Conservation (phyloP, 768 basidiomycete genomes). For the Mycena alexandri region DNA sequence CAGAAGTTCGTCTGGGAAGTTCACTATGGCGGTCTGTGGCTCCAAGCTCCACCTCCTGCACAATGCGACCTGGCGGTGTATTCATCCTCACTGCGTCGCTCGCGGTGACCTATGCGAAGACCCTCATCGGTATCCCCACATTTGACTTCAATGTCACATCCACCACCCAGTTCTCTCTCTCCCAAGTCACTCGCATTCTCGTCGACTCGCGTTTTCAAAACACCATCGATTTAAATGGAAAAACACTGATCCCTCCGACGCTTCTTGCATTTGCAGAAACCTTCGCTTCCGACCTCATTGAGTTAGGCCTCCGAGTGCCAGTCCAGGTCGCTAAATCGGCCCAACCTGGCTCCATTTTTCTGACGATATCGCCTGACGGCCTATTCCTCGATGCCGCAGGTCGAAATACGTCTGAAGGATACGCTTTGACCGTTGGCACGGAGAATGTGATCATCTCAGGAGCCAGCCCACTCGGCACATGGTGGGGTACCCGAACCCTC, state of each 20-base stretch:
- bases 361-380: slow-evolving; percentile 23
- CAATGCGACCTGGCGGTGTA: slow-evolving; percentile 14
- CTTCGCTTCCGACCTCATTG: slow-evolving; percentile 33
- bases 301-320: slow-evolving; percentile 26
- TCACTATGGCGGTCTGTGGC: too few relatives aligned
- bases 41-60: background rate
- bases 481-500: slow-evolving; percentile 34
- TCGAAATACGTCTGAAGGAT: slow-evolving; percentile 32
- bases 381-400: slow-evolving; percentile 34
- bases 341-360: slow-evolving; percentile 29
- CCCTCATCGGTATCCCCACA: slow-evolving; percentile 37
- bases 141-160: slow-evolving; percentile 34
- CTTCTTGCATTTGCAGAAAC: slow-evolving; percentile 38
- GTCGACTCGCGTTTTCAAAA: slow-evolving; percentile 36
- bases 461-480: slow-evolving; percentile 35
- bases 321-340: slow-evolving; percentile 21
- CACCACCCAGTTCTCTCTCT: slow-evolving; percentile 24
- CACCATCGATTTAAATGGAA: slow-evolving; percentile 29
- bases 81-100: slow-evolving; percentile 5
- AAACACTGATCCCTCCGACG: slow-evolving; percentile 40
- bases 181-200: slow-evolving; percentile 32
- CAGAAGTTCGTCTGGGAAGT: too few relatives aligned
- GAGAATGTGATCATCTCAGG: slow-evolving; percentile 32
- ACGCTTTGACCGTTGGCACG: slow-evolving; percentile 25
- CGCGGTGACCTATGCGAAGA: slow-evolving; percentile 11